These are phyloP conservation scores for Limnomonas spitsbergensis DNA, from an alignment of 139 green algal genomes.

Conservation along the genomic window DNA sequence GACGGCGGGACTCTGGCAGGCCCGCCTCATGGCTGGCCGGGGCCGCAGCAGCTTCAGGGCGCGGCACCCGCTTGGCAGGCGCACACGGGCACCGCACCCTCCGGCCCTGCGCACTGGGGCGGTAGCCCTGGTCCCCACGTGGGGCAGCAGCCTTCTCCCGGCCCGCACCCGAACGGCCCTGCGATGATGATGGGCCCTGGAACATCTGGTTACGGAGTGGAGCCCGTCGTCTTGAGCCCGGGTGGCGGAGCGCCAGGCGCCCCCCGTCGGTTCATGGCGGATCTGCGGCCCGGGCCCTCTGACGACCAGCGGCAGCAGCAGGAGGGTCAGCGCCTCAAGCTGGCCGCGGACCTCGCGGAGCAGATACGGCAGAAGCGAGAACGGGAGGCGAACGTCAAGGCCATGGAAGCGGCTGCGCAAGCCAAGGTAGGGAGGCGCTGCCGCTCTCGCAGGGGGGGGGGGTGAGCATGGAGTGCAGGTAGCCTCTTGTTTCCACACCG, in stretches of 20 bases:
- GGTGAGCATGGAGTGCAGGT: neutral
- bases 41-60: too few relatives aligned
- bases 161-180: too few relatives aligned
- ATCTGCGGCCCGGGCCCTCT: constrained; percentile 34
- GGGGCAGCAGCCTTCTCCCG: too few relatives aligned
- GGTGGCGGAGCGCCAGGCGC: neutral
- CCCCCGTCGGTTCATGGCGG: constrained; percentile 30
- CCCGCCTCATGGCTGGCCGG: too few relatives aligned
- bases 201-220: too few relatives aligned
- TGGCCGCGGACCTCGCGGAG: constrained; percentile 37
- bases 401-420: constrained; percentile 8
- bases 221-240: too few relatives aligned
- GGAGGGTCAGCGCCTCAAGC: constrained; percentile 23
- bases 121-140: too few relatives aligned
- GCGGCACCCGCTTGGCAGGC: too few relatives aligned
- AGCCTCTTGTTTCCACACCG: neutral
- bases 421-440: neutral
- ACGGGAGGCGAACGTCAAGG: constrained; percentile 19
- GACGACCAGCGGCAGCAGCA: constrained; percentile 31
- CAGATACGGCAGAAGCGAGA: constrained; percentile 35
- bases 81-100: too few relatives aligned
- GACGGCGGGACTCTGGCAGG: too few relatives aligned
- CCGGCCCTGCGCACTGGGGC: too few relatives aligned
- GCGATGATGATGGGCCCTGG: too few relatives aligned
- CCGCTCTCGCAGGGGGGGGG: neutral